A percentile compares a stretch with the other conserved stretches of the same genome.
Conservation (phyloP, 306 rosid genomes). For the Gillenia trifoliata region DNA sequence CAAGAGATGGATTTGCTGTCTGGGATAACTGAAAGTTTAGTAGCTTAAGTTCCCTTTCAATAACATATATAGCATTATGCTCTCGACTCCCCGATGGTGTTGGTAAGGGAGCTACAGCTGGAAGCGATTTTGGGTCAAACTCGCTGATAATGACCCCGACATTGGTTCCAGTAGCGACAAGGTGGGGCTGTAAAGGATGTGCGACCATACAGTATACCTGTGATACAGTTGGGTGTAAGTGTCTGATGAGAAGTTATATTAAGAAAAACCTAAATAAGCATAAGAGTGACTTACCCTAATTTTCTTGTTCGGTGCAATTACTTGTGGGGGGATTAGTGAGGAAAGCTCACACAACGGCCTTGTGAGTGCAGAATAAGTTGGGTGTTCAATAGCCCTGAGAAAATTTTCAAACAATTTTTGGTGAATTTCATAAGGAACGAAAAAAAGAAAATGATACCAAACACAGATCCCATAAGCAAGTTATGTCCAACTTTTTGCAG, state of each 20-base stretch:
- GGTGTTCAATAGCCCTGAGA: slow-evolving; percentile 97
- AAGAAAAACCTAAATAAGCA: background rate
- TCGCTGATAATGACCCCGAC: slow-evolving; percentile 90
- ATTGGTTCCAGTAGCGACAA: slow-evolving; percentile 98
- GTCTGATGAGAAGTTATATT: background rate
- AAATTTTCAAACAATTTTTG: slow-evolving; percentile 19
- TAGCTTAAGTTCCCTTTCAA: slow-evolving; percentile 88
- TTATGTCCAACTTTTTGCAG: background rate
- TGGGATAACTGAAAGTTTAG: slow-evolving; percentile 86
- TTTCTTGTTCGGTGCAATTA: slow-evolving; percentile 87
- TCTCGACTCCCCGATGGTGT: slow-evolving; percentile 84
- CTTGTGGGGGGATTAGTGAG: slow-evolving; percentile 84
- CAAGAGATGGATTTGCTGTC: slow-evolving; percentile 90
- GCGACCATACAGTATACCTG: slow-evolving; percentile 98
- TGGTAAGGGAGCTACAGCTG: slow-evolving; percentile 86
- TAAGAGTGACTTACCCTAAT: slow-evolving; percentile 65
- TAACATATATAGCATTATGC: slow-evolving; percentile 87
- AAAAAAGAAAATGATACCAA: background rate
- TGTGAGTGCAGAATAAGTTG: slow-evolving; percentile 33
- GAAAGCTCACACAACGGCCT: slow-evolving; percentile 80
- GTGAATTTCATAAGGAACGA: slow-evolving; percentile 5
- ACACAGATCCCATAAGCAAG: background rate
- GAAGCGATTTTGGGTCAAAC: slow-evolving; percentile 96
- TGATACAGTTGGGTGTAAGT: background rate
- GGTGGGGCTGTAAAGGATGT: slow-evolving; percentile 92